Conservation (phyloP, 768 basidiomycete genomes). For the Rubroboletus pulcherrimus region DNA sequence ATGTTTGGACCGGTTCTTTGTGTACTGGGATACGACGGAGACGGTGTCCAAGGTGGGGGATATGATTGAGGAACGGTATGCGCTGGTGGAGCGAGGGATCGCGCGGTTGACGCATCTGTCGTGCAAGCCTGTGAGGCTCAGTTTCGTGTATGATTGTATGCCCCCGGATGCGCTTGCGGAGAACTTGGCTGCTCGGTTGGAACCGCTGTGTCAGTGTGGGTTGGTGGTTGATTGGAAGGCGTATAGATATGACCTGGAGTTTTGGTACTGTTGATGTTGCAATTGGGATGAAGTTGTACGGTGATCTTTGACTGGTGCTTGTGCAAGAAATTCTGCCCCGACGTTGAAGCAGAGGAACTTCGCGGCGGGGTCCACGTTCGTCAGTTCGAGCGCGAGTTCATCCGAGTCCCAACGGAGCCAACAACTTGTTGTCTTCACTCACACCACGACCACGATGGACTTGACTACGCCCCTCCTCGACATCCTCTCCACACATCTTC, state of each 20-base stretch:
- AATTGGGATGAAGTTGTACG: too few relatives aligned
- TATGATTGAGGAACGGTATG: slow-evolving; percentile 23
- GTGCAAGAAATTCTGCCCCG: too few relatives aligned
- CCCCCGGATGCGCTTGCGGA: slow-evolving; percentile 11
- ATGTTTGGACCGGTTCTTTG: slow-evolving; percentile 13
- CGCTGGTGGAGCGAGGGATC: slow-evolving; percentile 9
- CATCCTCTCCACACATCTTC: slow-evolving; percentile 19
- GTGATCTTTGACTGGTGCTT: too few relatives aligned
- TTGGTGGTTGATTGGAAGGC: slow-evolving; percentile 21
- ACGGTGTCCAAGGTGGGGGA: slow-evolving; percentile 24
- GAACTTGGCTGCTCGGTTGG: slow-evolving; percentile 16
- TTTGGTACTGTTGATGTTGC: slow-evolving; percentile 11
- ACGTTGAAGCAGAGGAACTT: too few relatives aligned
- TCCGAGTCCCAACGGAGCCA: too few relatives aligned
- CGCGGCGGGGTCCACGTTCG: too few relatives aligned
- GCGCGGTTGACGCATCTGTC: slow-evolving; percentile 16
- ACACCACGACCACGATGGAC: not conserved
- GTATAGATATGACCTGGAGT: slow-evolving; percentile 21
- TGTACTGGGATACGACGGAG: slow-evolving; percentile 26
- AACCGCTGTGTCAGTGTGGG: slow-evolving; percentile 18
- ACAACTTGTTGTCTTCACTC: too few relatives aligned
- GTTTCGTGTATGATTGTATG: slow-evolving; percentile 14
- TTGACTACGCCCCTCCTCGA: slow-evolving; percentile 27
- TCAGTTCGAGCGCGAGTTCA: too few relatives aligned
- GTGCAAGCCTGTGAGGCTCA: slow-evolving; percentile 19